These are phyloP conservation scores for Aspergillus pseudoglaucus DNA, from an alignment of 2,329 filamentous ascomycete genomes.

Conservation along the genomic window DNA sequence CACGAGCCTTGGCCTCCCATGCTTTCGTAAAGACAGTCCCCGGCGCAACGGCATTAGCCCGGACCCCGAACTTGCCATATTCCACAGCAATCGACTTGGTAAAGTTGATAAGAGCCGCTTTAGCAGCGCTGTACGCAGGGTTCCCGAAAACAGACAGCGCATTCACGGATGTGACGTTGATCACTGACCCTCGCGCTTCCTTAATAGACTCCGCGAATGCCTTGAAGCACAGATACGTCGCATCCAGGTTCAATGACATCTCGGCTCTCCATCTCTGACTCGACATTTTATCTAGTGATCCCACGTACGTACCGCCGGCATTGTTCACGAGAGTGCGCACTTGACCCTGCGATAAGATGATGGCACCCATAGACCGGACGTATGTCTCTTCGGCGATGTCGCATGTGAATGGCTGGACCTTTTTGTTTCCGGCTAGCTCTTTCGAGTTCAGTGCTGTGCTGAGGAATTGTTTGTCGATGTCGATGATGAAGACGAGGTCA, in stretches of 20 bases:
- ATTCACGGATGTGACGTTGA: constrained; percentile 18
- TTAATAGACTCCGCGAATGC: constrained; percentile 13
- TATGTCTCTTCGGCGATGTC: too few species aligned
- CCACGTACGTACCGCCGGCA: constrained; percentile 17
- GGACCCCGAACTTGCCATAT: constrained; percentile 30
- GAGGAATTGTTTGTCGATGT: too few species aligned
- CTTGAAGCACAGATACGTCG: constrained; percentile 13
- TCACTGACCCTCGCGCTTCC: constrained; percentile 7
- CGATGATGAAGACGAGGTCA: too few species aligned
- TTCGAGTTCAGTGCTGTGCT: too few species aligned
- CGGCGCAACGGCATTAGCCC: constrained; percentile 34
- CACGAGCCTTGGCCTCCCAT: constrained; percentile 11
- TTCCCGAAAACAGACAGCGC: constrained; percentile 16
- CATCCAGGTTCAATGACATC: constrained; percentile 14
- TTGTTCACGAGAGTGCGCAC: constrained; percentile 22
- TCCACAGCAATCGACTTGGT: constrained; percentile 30
- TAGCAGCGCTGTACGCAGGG: constrained; percentile 32
- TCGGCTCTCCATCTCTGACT: constrained; percentile 13
- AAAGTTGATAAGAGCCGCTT: constrained; percentile 37
- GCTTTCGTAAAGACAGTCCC: constrained; percentile 14
- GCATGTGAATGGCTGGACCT: too few species aligned
- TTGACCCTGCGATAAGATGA: constrained; percentile 5
- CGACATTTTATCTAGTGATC: constrained; percentile 16
- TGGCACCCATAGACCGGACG: constrained; percentile 1
- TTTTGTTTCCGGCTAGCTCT: too few species aligned